Evolutionary conservation across 2,329 filamentous ascomycete genomes (phyloP).

Genomic region (Trichoderma sp.): DNA sequence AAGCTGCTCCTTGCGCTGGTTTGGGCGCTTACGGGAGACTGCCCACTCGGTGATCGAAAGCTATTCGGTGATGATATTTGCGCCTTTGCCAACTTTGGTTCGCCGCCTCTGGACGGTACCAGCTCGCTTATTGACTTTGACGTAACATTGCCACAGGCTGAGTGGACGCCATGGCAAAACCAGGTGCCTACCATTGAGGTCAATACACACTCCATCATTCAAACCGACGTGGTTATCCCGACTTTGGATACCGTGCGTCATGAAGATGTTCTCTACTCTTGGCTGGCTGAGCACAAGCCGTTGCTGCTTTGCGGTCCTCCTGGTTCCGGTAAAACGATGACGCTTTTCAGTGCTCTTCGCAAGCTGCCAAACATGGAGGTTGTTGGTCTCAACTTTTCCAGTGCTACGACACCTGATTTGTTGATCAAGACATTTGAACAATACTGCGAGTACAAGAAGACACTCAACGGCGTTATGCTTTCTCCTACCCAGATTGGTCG

Average conservation of each 20-base stretch:
- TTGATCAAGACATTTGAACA: slow-evolving; percentile 99
- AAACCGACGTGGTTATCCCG: slow-evolving; percentile 98
- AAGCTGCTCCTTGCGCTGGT: slow-evolving; percentile 90
- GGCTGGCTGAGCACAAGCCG: slow-evolving; percentile 98
- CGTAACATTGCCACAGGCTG: slow-evolving; percentile 80
- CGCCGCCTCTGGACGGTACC: slow-evolving; percentile 75
- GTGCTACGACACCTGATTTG: slow-evolving; percentile 94
- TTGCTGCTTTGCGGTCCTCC: slow-evolving; percentile 94
- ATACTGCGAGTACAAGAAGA: slow-evolving; percentile 99
- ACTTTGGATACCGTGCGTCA: slow-evolving; percentile 97
- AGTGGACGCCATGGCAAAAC: slow-evolving; percentile 93
- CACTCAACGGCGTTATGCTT: slow-evolving; percentile 90
- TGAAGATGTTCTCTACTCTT: slow-evolving; percentile 98
- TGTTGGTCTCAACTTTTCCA: slow-evolving; percentile 98
- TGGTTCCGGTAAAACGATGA: slow-evolving; percentile 99
- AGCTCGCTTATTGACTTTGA: slow-evolving; percentile 96
- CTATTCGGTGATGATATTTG: slow-evolving; percentile 83
- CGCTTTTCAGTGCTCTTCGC: slow-evolving; percentile 92
- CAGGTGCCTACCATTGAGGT: slow-evolving; percentile 94
- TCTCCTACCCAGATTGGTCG: slow-evolving; percentile 95
- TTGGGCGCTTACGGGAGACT: slow-evolving; percentile 96
- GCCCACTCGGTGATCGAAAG: slow-evolving; percentile 85
- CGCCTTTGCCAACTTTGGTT: slow-evolving; percentile 81
- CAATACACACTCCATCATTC: slow-evolving; percentile 96
- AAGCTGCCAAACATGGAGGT: slow-evolving; percentile 99